A percentile compares a stretch with the other conserved stretches of the same genome.
Conservation (phyloP, 495 filamentous ascomycete species). For the Glarea lozoyensis region DNA sequence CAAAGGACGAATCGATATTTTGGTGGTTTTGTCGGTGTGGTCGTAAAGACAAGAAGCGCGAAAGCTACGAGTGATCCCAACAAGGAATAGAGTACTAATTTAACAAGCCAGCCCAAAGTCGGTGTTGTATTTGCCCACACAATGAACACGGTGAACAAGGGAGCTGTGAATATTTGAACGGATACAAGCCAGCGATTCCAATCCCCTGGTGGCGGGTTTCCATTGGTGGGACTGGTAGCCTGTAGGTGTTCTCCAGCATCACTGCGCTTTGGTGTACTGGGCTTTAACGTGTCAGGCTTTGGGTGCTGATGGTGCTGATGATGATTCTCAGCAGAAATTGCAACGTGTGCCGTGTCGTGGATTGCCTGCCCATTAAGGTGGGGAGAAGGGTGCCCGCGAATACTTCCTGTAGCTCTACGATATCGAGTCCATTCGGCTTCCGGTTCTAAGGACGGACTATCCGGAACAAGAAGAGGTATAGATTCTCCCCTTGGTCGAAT, state of each 20-base stretch:
- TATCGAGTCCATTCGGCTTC: constrained; percentile 48
- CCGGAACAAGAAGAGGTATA: constrained; percentile 10
- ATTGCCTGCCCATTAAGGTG: constrained; percentile 2
- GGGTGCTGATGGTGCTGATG: constrained; percentile 15
- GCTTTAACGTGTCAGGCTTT: constrained; percentile 12
- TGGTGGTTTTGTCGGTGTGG: constrained; percentile 47
- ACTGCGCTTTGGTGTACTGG: background rate
- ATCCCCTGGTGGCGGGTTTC: constrained; percentile 40
- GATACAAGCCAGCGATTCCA: constrained; percentile 90
- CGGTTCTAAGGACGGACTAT: constrained; percentile 24
- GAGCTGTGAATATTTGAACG: constrained; percentile 79
- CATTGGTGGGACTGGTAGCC: constrained; percentile 7
- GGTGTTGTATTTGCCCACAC: constrained; percentile 62
- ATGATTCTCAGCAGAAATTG: constrained; percentile 13
- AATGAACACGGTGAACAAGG: constrained; percentile 71
- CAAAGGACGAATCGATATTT: constrained; percentile 67
- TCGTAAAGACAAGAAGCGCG: constrained; percentile 51
- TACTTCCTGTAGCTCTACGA: constrained; percentile 23
- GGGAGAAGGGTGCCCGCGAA: constrained; percentile 2
- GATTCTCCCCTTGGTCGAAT: constrained; percentile 4
- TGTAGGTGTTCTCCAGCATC: background rate
- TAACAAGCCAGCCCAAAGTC: constrained; percentile 37
- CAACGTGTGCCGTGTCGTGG: constrained; percentile 15
- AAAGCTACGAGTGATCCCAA: constrained; percentile 60
- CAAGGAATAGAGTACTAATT: constrained; percentile 59